Base-by-base conservation (phyloP, 2,329 filamentous ascomycete genomes). In the Trichoderma atroviride region DNA sequence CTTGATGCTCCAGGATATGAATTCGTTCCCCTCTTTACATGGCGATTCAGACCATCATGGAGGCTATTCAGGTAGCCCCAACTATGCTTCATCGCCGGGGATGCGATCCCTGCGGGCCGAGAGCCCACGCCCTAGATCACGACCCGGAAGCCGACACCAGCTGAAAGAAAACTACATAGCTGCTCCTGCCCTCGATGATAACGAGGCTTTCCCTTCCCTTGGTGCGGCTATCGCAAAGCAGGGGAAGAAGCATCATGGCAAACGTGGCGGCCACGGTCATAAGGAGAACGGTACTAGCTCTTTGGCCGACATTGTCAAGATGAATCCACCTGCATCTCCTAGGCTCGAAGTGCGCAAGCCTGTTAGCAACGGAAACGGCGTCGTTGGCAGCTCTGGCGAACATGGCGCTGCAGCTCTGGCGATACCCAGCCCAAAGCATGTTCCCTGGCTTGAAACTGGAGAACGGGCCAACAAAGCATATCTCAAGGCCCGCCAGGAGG, bases 371-470 rank as follows among this genome's bases (percentile, higher is more conserved):
- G 89, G 89, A 70, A 92, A 87, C 77, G 86, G 88, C 53, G 86
- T 86, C 13, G 89, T 86, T 68, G 83, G 88, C 59, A 88, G 88
- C 65, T 88, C 86, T 72, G 88, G 89, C 24, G 93, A 97, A 79
- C 93, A 95, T 75, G 96, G 91, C 77, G 86, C 88, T 31, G 90
- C 93, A 35, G 92, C 94, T 19, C 90, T 92, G 78, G 90, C 93
- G 2, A 98, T 99, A 68, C 88, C 92, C 22, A 89, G 90, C 69
- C 96, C 96, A 11, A 93, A 96, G 77, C 92, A 97, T 74, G 93
- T 99, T 58, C 96, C 96, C 0, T 99, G 96, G 96, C 83, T 98
- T 4, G 95, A 97, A 80, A 98, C 96, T 2, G 96, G 96, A 27
- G 90, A 95, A 65, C 89, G 88, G 72, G 93, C 93, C 73, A 98